These are phyloP conservation scores for Cucurbitaria berberidis DNA, from an alignment of 2,329 filamentous ascomycete genomes.

Conservation along the genomic window DNA sequence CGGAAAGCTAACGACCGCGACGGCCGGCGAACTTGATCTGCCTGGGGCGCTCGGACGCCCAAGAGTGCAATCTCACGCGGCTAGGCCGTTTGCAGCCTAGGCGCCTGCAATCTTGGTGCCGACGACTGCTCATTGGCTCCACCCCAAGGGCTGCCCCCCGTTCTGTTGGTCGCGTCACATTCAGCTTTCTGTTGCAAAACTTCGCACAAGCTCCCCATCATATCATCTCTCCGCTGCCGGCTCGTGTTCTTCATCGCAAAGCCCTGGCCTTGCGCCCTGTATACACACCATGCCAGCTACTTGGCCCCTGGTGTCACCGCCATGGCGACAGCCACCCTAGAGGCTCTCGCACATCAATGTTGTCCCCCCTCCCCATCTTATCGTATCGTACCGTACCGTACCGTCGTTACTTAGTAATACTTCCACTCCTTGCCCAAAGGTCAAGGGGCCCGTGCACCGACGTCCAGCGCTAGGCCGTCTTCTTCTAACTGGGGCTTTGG, in stretches of 20 bases:
- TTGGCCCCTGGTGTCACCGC: slow-evolving; percentile 7
- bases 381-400: background rate
- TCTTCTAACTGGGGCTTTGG: slow-evolving; percentile 15
- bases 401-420: slow-evolving; percentile 6
- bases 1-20: slow-evolving; percentile 8
- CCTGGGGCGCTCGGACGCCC: slow-evolving; percentile 13
- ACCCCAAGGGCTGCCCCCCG: background rate
- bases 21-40: slow-evolving; percentile 29
- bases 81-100: slow-evolving; percentile 8
- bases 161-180: slow-evolving; percentile 22
- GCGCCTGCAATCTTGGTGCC: slow-evolving; percentile 9
- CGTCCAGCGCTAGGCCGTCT: slow-evolving; percentile 13
- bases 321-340: background rate
- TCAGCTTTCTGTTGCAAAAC: slow-evolving; percentile 21
- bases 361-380: too few relatives aligned
- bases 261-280: slow-evolving; percentile 4
- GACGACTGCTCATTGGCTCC: background rate
- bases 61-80: slow-evolving; percentile 1
- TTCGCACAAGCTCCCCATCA: slow-evolving; percentile 9
- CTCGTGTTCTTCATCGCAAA: slow-evolving; percentile 15
- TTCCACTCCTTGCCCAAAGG: slow-evolving; percentile 1
- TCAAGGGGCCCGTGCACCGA: background rate
- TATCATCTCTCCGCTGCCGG: slow-evolving; percentile 23
- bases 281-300: slow-evolving; percentile 3
- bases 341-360: background rate